phyloP scores from a whole-genome alignment of 176 grass and related monocot genomes.

The Typha latifolia region DNA sequence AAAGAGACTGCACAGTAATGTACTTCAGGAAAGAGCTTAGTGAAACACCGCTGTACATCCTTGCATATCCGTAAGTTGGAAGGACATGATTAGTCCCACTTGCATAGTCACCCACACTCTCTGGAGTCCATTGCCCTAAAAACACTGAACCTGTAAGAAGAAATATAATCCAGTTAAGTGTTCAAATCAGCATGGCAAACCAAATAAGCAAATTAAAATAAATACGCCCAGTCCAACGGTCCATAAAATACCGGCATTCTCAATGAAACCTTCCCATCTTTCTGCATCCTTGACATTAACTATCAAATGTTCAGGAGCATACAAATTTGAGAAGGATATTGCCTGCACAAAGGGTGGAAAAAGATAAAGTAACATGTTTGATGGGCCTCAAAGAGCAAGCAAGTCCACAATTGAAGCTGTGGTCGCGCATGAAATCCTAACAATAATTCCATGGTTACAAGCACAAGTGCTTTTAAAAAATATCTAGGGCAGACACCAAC shows the following conservation, averaged over 20 bases:
- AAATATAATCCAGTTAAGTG: neutral
- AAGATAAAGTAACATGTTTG: too few species aligned
- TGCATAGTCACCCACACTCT: constrained; percentile 82
- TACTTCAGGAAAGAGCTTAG: constrained; percentile 89
- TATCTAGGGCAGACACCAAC: constrained; percentile 27
- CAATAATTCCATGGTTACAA: too few species aligned
- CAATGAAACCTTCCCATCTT: constrained; percentile 67
- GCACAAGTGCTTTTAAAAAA: neutral
- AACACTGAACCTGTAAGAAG: constrained; percentile 82
- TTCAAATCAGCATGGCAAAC: neutral
- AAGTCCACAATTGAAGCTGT: too few species aligned
- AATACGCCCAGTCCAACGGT: neutral
- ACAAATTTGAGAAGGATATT: constrained; percentile 84
- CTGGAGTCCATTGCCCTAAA: constrained; percentile 79
- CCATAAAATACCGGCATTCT: constrained; percentile 65
- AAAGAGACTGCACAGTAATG: constrained; percentile 80
- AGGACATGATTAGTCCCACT: constrained; percentile 92
- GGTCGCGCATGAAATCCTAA: too few species aligned
- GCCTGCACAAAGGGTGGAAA: constrained; percentile 24
- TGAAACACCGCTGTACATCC: constrained; percentile 94
- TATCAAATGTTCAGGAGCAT: constrained; percentile 97
- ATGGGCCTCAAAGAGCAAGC: too few species aligned
- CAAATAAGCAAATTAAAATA: neutral
- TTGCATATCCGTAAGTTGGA: constrained; percentile 85
- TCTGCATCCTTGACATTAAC: constrained; percentile 83